Percentiles rank a stretch among this genome's conserved stretches.
Conservation (phyloP, 805 yeast genomes). For the Vanderwaltozyma tropicalis region DNA sequence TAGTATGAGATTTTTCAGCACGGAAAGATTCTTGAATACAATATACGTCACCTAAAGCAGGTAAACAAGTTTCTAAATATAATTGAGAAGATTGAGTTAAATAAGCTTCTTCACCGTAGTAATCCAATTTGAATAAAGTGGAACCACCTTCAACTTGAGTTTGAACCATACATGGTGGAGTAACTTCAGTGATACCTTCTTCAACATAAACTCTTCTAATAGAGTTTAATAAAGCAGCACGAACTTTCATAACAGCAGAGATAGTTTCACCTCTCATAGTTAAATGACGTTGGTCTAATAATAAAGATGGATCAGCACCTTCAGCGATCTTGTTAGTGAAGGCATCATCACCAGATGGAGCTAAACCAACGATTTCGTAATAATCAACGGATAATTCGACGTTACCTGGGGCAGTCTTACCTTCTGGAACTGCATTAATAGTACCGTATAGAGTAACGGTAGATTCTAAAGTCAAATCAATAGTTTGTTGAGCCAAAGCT, state of each 20-base stretch:
- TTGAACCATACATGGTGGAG: slow-evolving; percentile 99
- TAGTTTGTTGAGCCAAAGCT: slow-evolving; percentile 81
- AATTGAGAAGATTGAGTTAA: slow-evolving; percentile 95
- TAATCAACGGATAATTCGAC: slow-evolving; percentile 88
- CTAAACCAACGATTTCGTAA: slow-evolving; percentile 81
- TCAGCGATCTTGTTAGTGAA: slow-evolving; percentile 92
- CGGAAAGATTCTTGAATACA: slow-evolving; percentile 98
- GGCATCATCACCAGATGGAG: slow-evolving; percentile 94
- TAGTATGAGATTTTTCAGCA: slow-evolving; percentile 97
- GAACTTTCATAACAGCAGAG: slow-evolving; percentile 86
- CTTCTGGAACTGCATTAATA: slow-evolving; percentile 79
- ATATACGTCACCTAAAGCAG: slow-evolving; percentile 94
- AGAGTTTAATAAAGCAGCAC: slow-evolving; percentile 66
- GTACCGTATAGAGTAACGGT: slow-evolving; percentile 74
- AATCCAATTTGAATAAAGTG: slow-evolving; percentile 82
- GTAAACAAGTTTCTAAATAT: slow-evolving; percentile 91
- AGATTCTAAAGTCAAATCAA: slow-evolving; percentile 79
- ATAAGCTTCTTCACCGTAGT: slow-evolving; percentile 94
- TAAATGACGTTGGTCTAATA: slow-evolving; percentile 91
- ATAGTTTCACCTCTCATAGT: slow-evolving; percentile 94
- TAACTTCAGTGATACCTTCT: slow-evolving; percentile 75
- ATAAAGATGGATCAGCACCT: slow-evolving; percentile 82
- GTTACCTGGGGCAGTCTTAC: slow-evolving; percentile 95
- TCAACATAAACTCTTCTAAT: slow-evolving; percentile 70
- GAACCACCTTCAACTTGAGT: slow-evolving; percentile 99